Percentiles rank a stretch among this genome's conserved stretches.
Conservation (phyloP, 768 basidiomycete species). For the Boletus speciosus region DNA sequence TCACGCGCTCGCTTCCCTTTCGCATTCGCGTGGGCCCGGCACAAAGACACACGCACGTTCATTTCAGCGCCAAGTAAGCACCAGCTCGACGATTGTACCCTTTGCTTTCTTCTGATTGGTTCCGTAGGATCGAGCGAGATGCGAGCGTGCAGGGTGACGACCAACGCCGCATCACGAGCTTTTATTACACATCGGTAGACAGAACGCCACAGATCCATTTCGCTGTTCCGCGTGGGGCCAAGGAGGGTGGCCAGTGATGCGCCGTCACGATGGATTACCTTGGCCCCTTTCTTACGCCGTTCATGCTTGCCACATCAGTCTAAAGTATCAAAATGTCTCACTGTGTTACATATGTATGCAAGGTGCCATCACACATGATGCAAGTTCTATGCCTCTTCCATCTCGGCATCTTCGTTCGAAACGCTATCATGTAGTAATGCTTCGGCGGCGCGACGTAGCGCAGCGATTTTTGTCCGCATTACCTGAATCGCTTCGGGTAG, state of each 20-base stretch:
- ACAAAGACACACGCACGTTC: conserved; percentile 30
- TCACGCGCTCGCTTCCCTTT: conserved; percentile 39
- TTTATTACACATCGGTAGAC: conserved; percentile 34
- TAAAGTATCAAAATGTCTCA: background rate
- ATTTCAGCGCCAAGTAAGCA: conserved; percentile 42
- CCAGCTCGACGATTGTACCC: background rate
- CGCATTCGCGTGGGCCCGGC: conserved; percentile 40
- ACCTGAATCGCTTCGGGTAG: conserved; percentile 77
- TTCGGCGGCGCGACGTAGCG: conserved; percentile 56
- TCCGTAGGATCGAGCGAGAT: conserved; percentile 26
- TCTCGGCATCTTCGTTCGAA: conserved; percentile 49
- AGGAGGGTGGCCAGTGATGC: conserved; percentile 8
- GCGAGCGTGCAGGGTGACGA: conserved; percentile 13
- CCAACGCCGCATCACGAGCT: conserved; percentile 31
- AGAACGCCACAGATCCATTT: conserved; percentile 34
- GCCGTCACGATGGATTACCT: background rate
- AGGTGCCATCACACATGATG: background rate
- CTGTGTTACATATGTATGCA: conserved; percentile 5
- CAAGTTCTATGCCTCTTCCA: conserved; percentile 40
- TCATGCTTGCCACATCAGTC: background rate
- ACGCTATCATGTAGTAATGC: conserved; percentile 45
- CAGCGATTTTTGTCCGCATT: conserved; percentile 74
- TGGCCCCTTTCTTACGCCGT: background rate
- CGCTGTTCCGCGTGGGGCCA: conserved; percentile 9
- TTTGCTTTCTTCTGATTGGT: background rate